Evolutionary conservation across 306 rosid species (phyloP).

Genomic region (Coriaria nepalensis): DNA sequence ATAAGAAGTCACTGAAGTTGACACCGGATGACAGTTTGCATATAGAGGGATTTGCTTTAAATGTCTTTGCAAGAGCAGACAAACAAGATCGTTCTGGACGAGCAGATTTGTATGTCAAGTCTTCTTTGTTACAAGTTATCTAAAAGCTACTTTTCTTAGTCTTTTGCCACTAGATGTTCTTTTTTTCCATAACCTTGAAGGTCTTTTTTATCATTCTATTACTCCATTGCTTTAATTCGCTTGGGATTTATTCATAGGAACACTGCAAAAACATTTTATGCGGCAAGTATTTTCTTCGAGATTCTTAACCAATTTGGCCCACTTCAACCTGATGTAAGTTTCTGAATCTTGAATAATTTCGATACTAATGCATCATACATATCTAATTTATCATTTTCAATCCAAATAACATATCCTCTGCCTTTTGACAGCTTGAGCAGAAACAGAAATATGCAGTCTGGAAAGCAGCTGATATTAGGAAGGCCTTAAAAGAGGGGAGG

Average conservation of each 20-base stretch:
- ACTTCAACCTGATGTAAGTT: slow-evolving; percentile 82
- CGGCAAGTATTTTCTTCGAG: slow-evolving; percentile 98
- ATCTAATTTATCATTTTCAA: slow-evolving; percentile 10
- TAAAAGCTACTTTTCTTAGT: neutral
- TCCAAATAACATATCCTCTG: neutral
- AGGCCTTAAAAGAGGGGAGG: slow-evolving; percentile 95
- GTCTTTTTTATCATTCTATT: neutral
- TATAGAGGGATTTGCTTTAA: slow-evolving; percentile 91
- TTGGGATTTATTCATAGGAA: slow-evolving; percentile 35
- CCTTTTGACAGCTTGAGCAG: slow-evolving; percentile 76
- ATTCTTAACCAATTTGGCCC: slow-evolving; percentile 77
- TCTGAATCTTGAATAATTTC: slow-evolving; percentile 11
- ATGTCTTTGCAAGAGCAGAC: slow-evolving; percentile 88
- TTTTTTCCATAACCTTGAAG: neutral
- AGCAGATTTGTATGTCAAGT: slow-evolving; percentile 64
- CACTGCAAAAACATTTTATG: slow-evolving; percentile 98
- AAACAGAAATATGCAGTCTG: slow-evolving; percentile 94
- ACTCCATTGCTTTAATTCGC: neutral
- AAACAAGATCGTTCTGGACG: slow-evolving; percentile 95
- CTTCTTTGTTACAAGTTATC: slow-evolving; percentile 1
- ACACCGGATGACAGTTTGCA: slow-evolving; percentile 81
- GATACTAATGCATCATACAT: neutral
- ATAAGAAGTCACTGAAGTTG: slow-evolving; percentile 67
- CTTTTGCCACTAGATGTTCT: slow-evolving; percentile 5
- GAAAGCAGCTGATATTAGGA: slow-evolving; percentile 99